phyloP scores from a whole-genome alignment of 805 yeast species.

The Citeromyces matritensis region DNA sequence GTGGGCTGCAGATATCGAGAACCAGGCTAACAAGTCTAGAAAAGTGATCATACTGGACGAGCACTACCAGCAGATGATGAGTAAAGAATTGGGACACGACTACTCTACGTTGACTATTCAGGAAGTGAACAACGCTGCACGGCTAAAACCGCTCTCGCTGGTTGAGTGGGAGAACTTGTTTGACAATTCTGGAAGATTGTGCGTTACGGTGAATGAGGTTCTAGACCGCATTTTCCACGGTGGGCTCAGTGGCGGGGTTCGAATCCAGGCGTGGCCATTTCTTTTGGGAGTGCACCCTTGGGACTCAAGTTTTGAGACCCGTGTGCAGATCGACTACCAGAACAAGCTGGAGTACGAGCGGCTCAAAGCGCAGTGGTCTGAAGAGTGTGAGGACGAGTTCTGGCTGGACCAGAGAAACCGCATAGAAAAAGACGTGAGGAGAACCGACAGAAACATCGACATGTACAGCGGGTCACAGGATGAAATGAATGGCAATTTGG shows the following conservation, averaged over 20 bases:
- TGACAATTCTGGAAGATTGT: constrained; percentile 62
- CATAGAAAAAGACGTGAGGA: constrained; percentile 83
- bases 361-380: constrained; percentile 60
- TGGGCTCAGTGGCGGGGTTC: constrained; percentile 44
- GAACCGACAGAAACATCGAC: constrained; percentile 74
- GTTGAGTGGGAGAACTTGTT: constrained; percentile 81
- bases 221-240: constrained; percentile 83
- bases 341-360: constrained; percentile 32
- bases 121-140: constrained; percentile 44
- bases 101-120: constrained; percentile 32
- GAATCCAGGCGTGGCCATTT: constrained; percentile 79
- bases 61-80: constrained; percentile 37
- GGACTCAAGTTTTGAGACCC: constrained; percentile 63
- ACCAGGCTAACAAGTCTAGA: constrained; percentile 63
- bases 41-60: constrained; percentile 39
- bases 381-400: constrained; percentile 35
- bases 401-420: constrained; percentile 77
- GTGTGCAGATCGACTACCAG: constrained; percentile 40
- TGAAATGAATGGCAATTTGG: constrained; percentile 52
- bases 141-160: constrained; percentile 50
- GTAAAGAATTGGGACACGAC: constrained; percentile 43
- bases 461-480: constrained; percentile 34
- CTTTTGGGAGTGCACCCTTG: constrained; percentile 76
- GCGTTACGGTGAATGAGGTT: constrained; percentile 63
- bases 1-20: constrained; percentile 92